Evolutionary conservation across 140 eudicot genomes (phyloP).

Genomic region (Stevia rebaudiana): DNA sequence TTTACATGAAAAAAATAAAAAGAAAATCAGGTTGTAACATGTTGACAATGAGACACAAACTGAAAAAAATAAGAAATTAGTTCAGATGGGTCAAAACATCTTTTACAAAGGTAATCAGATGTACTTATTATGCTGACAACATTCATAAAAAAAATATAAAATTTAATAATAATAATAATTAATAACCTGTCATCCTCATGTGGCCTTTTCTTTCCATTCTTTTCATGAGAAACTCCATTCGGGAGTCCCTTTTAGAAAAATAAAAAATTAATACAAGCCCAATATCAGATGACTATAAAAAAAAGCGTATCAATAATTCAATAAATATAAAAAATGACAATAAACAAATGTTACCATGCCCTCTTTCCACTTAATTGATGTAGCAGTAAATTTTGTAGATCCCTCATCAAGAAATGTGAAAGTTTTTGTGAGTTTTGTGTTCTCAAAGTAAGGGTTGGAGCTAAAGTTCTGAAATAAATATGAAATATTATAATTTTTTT

Average conservation of each 20-base stretch:
- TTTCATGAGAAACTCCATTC: conserved; percentile 57
- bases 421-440: conserved; percentile 68
- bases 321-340: conserved; percentile 20
- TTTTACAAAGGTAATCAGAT: too few relatives aligned
- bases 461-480: conserved; percentile 45
- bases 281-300: too few relatives aligned
- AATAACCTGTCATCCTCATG: conserved; percentile 65
- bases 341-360: conserved; percentile 53
- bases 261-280: neutral
- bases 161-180: neutral
- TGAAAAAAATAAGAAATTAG: too few relatives aligned
- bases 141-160: neutral
- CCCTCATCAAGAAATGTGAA: conserved; percentile 80
- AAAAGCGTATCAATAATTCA: neutral
- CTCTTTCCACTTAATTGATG: conserved; percentile 86
- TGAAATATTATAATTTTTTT: too few relatives aligned
- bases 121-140: too few relatives aligned
- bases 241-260: conserved; percentile 40
- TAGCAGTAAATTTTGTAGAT: conserved; percentile 61
- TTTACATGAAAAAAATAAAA: too few relatives aligned
- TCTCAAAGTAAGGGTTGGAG: conserved; percentile 60
- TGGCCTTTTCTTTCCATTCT: conserved; percentile 72
- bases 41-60: too few relatives aligned
- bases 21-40: neutral
- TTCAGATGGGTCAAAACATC: too few relatives aligned